These are phyloP conservation scores for Leccinum pellstonianum DNA, from an alignment of 768 basidiomycete species.

Conservation along the genomic window DNA sequence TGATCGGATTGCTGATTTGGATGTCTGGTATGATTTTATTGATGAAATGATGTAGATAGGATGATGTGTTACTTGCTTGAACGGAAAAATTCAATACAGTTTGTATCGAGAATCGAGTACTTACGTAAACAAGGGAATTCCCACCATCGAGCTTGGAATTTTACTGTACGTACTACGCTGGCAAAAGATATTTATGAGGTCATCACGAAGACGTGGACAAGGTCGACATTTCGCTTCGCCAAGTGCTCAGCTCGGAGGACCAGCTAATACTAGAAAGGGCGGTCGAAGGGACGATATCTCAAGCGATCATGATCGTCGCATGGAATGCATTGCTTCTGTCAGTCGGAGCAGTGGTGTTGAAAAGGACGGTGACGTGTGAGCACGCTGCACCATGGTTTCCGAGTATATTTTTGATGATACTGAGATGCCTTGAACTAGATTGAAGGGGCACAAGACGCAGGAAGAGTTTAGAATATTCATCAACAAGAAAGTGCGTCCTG, in stretches of 20 bases:
- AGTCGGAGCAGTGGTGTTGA: constrained; percentile 77
- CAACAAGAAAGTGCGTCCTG: constrained; percentile 55
- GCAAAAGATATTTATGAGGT: constrained; percentile 11
- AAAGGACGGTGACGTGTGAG: constrained; percentile 75
- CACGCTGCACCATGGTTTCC: neutral
- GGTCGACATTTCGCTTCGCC: constrained; percentile 8
- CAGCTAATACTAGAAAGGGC: neutral
- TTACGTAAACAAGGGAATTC: neutral
- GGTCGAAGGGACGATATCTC: constrained; percentile 6
- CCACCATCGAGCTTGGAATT: neutral
- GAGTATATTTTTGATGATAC: constrained; percentile 28
- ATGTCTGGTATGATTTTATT: neutral
- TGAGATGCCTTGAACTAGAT: constrained; percentile 40
- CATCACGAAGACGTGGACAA: constrained; percentile 11
- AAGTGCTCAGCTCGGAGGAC: neutral
- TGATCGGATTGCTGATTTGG: neutral
- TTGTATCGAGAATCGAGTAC: neutral
- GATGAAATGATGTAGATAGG: neutral
- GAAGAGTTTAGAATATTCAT: constrained; percentile 68
- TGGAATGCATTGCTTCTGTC: constrained; percentile 69
- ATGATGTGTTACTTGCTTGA: neutral
- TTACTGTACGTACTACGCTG: neutral
- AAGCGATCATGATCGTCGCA: constrained; percentile 31
- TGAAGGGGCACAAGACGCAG: constrained; percentile 59
- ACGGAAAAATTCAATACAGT: too few relatives aligned